These are phyloP conservation scores for Aegilops bicornis DNA, from an alignment of 176 grass and related monocot species.

Conservation along the genomic window DNA sequence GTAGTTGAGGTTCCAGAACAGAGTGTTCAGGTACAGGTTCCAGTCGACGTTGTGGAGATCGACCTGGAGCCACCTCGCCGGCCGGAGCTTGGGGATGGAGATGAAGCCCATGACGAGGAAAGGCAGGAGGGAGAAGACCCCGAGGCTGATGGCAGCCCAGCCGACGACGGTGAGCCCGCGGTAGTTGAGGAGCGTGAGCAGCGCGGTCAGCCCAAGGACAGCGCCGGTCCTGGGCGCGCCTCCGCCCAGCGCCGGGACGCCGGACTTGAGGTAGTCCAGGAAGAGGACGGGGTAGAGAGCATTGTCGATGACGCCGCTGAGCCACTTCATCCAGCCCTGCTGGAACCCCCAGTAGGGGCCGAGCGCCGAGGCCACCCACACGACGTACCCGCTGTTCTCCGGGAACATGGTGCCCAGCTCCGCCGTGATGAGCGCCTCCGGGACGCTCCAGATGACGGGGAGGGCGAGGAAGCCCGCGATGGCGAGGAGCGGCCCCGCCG, in stretches of 20 bases:
- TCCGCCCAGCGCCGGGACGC: not conserved
- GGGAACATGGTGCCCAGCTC: slow-evolving; percentile 22
- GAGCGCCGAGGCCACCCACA: slow-evolving; percentile 16
- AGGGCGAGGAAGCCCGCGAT: slow-evolving; percentile 54
- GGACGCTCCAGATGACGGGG: slow-evolving; percentile 17
- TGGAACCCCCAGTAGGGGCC: slow-evolving; percentile 24
- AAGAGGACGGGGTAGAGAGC: not conserved
- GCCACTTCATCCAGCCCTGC: slow-evolving; percentile 17
- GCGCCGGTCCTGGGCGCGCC: not conserved
- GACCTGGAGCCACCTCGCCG: not conserved
- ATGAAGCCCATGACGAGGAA: slow-evolving; percentile 9
- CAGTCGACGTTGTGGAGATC: slow-evolving; percentile 11
- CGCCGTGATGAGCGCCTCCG: slow-evolving; percentile 12
- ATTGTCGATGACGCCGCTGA: slow-evolving; percentile 19
- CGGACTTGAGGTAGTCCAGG: slow-evolving; percentile 6
- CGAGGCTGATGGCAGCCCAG: not conserved
- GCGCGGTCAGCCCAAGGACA: not conserved
- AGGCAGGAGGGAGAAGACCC: slow-evolving; percentile 1
- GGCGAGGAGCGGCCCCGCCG: slow-evolving; percentile 56
- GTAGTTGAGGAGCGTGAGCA: slow-evolving; percentile 12
- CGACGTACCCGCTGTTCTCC: slow-evolving; percentile 11
- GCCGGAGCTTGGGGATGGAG: not conserved
- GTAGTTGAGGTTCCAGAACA: slow-evolving; percentile 18
- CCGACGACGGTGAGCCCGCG: not conserved
- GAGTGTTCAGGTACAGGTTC: slow-evolving; percentile 18